Conservation (phyloP, 192 early-diverging fungal genomes). For the Thoreauomyces humboldtii region DNA sequence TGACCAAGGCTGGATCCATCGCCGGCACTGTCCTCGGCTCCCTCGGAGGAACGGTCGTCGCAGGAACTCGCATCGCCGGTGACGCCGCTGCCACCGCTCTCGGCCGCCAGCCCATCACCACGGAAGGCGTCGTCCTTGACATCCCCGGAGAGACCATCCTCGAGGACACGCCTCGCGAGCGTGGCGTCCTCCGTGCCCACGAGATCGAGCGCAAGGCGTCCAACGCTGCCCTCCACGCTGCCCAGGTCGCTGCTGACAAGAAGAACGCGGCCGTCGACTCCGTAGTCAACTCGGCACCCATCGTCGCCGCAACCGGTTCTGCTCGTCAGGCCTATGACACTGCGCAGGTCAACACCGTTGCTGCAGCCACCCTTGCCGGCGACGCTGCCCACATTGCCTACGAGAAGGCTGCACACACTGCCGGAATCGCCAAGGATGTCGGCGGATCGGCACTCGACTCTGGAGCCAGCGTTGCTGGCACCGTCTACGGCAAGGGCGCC, state of each 20-base stretch:
- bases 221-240: neutral
- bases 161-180: neutral
- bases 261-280: conserved; percentile 5
- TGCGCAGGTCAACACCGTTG: conserved; percentile 6
- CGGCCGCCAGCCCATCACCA: neutral
- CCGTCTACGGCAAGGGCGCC: neutral
- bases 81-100: neutral
- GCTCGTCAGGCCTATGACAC: conserved; percentile 1
- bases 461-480: conserved; percentile 1
- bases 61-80: conserved; percentile 6
- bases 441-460: conserved; percentile 2
- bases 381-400: conserved; percentile 2
- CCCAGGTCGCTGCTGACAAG: neutral
- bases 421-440: neutral
- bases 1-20: conserved; percentile 13
- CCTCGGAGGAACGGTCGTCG: conserved; percentile 11
- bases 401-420: neutral
- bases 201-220: neutral
- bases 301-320: conserved; percentile 17
- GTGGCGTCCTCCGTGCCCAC: conserved; percentile 6
- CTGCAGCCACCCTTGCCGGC: conserved; percentile 19
- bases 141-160: neutral
- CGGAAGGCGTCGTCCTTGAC: conserved; percentile 1
- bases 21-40: conserved; percentile 16
- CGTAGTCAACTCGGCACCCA: conserved; percentile 11